Conservation (phyloP, 768 basidiomycete species). For the Suillus ampliporus region DNA sequence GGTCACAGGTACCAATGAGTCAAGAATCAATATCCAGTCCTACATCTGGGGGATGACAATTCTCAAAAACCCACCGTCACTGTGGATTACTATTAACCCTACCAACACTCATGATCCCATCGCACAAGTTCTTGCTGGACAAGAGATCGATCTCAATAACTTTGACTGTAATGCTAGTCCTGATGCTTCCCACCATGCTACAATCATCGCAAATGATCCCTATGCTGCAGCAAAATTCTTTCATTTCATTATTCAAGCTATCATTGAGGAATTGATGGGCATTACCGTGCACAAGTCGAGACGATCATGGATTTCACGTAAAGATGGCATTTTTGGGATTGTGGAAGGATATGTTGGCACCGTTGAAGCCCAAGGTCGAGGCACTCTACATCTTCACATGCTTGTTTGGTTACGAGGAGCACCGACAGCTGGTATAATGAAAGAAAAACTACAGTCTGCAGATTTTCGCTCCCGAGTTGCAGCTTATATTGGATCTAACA, state of each 20-base stretch:
- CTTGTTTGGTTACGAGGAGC: background rate
- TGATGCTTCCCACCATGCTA: slow-evolving; percentile 14
- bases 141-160: slow-evolving; percentile 47
- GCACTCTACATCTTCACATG: slow-evolving; percentile 30
- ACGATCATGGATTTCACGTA: background rate
- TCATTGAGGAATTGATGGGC: slow-evolving; percentile 41
- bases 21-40: too few relatives aligned
- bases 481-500: background rate
- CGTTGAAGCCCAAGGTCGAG: slow-evolving; percentile 47
- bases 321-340: slow-evolving; percentile 38
- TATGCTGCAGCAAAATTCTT: slow-evolving; percentile 50
- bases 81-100: slow-evolving; percentile 51
- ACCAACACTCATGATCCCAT: slow-evolving; percentile 47
- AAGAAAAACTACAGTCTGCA: too few relatives aligned
- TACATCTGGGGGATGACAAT: background rate
- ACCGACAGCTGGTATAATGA: background rate
- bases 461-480: too few relatives aligned
- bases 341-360: slow-evolving; percentile 31
- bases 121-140: slow-evolving; percentile 18
- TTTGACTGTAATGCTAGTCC: slow-evolving; percentile 38
- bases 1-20: too few relatives aligned
- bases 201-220: slow-evolving; percentile 44
- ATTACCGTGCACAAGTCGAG: slow-evolving; percentile 23
- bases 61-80: slow-evolving; percentile 24
- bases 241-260: slow-evolving; percentile 36